Conservation (phyloP, 169 alveolate species). For the Plasmodium gaboni region DNA sequence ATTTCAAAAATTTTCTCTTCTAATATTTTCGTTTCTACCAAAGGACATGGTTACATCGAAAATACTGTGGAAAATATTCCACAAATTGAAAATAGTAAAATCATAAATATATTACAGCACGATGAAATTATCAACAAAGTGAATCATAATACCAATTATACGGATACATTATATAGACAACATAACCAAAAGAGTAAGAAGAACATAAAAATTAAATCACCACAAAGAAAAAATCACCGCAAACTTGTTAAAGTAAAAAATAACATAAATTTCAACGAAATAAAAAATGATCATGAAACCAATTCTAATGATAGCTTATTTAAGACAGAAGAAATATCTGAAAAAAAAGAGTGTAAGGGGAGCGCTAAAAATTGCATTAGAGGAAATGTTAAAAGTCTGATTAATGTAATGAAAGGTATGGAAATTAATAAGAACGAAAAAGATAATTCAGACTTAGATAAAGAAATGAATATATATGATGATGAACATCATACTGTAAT, state of each 20-base stretch:
- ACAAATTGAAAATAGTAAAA: conserved; percentile 11
- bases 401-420: conserved; percentile 28
- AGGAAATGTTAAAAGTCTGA: conserved; percentile 14
- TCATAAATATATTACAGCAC: conserved; percentile 24
- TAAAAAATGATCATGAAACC: background rate
- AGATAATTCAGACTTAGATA: background rate
- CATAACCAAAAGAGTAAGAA: background rate
- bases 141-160: too few relatives aligned
- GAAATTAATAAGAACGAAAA: conserved; percentile 1
- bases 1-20: background rate
- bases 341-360: background rate
- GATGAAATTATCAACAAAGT: background rate
- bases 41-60: background rate
- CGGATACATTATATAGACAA: background rate
- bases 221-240: background rate
- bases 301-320: too few relatives aligned
- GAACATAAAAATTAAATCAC: background rate
- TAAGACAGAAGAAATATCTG: conserved; percentile 1
- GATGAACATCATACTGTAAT: conserved; percentile 68
- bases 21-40: conserved; percentile 5
- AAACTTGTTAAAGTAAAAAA: conserved; percentile 9
- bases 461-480: conserved; percentile 34
- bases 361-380: conserved; percentile 16
- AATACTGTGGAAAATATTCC: background rate
- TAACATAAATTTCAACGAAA: background rate